A percentile compares a stretch with the other conserved stretches of the same genome.
These are phyloP conservation scores for Taphrina flavorubra DNA, from an alignment of 1,139 yeast species.

Conservation along the genomic window DNA sequence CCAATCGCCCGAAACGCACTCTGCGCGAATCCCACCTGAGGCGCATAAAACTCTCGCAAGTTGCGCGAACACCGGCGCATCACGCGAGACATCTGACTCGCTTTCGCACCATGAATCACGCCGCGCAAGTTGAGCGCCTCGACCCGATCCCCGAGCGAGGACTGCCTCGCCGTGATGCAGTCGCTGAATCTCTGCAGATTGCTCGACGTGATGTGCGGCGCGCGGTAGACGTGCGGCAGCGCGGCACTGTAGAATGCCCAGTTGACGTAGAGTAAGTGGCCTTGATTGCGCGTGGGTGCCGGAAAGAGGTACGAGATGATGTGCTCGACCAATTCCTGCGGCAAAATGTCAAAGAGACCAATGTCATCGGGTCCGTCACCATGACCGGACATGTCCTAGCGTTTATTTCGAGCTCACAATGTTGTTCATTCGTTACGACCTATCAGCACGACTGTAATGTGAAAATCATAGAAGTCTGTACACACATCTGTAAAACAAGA, in stretches of 20 bases:
- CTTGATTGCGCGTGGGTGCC: slow-evolving; percentile 51
- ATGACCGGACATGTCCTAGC: neutral
- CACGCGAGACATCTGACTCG: slow-evolving; percentile 82
- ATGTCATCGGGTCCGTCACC: neutral
- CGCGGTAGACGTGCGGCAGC: slow-evolving; percentile 66
- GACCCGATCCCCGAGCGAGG: slow-evolving; percentile 50
- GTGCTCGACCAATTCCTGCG: slow-evolving; percentile 65
- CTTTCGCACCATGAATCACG: slow-evolving; percentile 90
- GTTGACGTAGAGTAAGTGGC: slow-evolving; percentile 65
- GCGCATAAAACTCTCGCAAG: slow-evolving; percentile 76
- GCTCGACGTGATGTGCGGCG: slow-evolving; percentile 67
- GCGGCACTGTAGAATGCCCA: slow-evolving; percentile 65
- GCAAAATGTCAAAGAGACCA: slow-evolving; percentile 51
- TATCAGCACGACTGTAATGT: neutral
- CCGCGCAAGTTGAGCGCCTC: slow-evolving; percentile 67
- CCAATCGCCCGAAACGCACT: slow-evolving; percentile 82
- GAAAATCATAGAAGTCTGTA: neutral
- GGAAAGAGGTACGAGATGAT: slow-evolving; percentile 57
- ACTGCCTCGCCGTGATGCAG: slow-evolving; percentile 55
- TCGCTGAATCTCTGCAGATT: slow-evolving; percentile 79
- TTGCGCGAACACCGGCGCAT: slow-evolving; percentile 72
- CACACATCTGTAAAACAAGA: neutral
- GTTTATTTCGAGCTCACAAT: neutral
- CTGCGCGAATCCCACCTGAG: slow-evolving; percentile 92
- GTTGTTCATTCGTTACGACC: neutral